Evolutionary conservation across 495 filamentous ascomycete species (phyloP).

Genomic region (Xylaria sp.): DNA sequence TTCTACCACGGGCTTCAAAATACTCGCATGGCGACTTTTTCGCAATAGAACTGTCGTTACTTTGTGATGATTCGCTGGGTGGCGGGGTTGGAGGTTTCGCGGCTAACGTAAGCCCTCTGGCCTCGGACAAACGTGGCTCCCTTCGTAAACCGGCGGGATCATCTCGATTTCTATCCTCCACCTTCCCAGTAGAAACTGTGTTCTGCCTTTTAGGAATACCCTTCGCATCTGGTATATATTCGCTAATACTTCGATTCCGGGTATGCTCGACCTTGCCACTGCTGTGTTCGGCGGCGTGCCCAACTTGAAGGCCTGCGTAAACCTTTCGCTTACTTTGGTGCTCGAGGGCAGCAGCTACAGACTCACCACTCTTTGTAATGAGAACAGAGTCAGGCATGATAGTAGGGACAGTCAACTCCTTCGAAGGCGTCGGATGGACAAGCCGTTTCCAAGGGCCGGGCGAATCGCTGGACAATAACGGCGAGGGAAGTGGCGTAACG

Average conservation of each 20-base stretch:
- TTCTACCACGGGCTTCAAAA: constrained; percentile 66
- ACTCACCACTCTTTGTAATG: constrained; percentile 58
- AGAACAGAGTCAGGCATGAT: constrained; percentile 53
- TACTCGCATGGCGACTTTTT: constrained; percentile 58
- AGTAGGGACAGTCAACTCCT: constrained; percentile 43
- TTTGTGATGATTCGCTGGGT: constrained; percentile 61
- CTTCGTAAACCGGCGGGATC: constrained; percentile 67
- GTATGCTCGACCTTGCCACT: constrained; percentile 51
- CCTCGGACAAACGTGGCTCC: constrained; percentile 79
- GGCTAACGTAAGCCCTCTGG: constrained; percentile 71
- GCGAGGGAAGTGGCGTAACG: constrained; percentile 92
- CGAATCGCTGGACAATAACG: constrained; percentile 73
- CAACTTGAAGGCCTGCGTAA: constrained; percentile 54
- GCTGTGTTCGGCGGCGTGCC: constrained; percentile 35
- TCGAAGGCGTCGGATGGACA: constrained; percentile 48
- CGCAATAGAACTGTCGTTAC: constrained; percentile 50
- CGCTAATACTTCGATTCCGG: constrained; percentile 84
- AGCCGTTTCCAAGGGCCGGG: constrained; percentile 74
- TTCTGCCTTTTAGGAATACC: constrained; percentile 73
- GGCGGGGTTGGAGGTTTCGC: constrained; percentile 78
- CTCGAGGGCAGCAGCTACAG: constrained; percentile 53
- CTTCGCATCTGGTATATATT: constrained; percentile 78
- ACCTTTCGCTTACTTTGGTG: constrained; percentile 58
- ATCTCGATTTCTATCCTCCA: constrained; percentile 54
- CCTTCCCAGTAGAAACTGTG: constrained; percentile 63